Percentiles rank a stretch among this genome's conserved stretches.
Conservation (phyloP, 495 filamentous ascomycete species). For the Trichoderma asperelloides region DNA sequence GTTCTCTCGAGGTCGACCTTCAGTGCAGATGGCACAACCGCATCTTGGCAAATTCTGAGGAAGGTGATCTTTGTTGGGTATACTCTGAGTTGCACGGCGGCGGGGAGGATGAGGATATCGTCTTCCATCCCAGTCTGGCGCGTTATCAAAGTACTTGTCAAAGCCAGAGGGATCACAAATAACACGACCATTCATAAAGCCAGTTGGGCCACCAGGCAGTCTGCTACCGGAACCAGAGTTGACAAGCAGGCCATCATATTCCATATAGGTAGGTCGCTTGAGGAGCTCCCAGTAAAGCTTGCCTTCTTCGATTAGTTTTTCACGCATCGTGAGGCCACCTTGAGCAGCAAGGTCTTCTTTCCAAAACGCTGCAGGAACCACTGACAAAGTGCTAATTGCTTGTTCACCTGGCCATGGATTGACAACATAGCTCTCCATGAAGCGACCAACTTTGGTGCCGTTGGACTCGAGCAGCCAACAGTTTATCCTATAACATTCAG, state of each 20-base stretch:
- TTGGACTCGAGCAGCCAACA: constrained; percentile 28
- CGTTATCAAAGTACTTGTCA: constrained; percentile 15
- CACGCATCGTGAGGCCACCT: constrained; percentile 12
- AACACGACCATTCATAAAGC: constrained; percentile 27
- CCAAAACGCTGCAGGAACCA: constrained; percentile 28
- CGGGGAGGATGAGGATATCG: constrained; percentile 7
- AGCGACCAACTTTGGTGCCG: constrained; percentile 19
- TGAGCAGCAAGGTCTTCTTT: constrained; percentile 15
- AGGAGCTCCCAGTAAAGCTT: constrained; percentile 30
- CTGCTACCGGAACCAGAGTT: constrained; percentile 11
- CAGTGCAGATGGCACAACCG: constrained; percentile 21
- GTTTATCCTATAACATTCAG: constrained; percentile 17
- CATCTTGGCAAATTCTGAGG: constrained; percentile 26
- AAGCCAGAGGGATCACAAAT: constrained; percentile 30
- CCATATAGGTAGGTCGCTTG: constrained; percentile 26
- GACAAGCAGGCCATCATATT: constrained; percentile 26
- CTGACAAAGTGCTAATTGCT: constrained; percentile 20
- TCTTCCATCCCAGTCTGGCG: constrained; percentile 10
- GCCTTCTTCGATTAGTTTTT: constrained; percentile 25
- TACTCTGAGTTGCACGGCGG: not conserved
- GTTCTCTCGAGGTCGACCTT: not conserved
- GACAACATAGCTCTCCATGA: constrained; percentile 21
- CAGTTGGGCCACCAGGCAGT: constrained; percentile 9
- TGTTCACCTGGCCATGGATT: constrained; percentile 26
- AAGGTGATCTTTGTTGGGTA: constrained; percentile 21